phyloP scores from a whole-genome alignment of 2,329 filamentous ascomycete species.

The Coniochaeta sp. region DNA sequence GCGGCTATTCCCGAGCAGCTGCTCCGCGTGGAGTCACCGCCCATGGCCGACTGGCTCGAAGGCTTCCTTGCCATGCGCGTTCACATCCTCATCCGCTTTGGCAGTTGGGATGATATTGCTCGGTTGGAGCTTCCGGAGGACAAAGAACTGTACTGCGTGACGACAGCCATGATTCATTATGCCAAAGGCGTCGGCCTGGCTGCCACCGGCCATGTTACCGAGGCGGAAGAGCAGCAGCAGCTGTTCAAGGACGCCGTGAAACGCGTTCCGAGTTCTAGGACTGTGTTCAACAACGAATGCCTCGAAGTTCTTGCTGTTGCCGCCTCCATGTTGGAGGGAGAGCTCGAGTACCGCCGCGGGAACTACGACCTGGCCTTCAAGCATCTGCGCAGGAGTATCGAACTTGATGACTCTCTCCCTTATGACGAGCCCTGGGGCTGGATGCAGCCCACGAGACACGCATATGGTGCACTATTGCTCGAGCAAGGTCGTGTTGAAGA shows the following conservation, averaged over 20 bases:
- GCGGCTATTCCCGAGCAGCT: constrained; percentile 54
- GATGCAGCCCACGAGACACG: constrained; percentile 70
- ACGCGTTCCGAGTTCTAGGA: constrained; percentile 49
- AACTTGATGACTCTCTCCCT: constrained; percentile 53
- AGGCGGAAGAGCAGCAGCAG: constrained; percentile 39
- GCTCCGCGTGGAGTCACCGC: constrained; percentile 55
- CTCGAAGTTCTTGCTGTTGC: constrained; percentile 56
- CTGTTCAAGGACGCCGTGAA: constrained; percentile 44
- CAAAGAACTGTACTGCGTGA: constrained; percentile 55
- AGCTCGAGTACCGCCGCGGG: constrained; percentile 60
- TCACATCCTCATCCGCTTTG: constrained; percentile 67
- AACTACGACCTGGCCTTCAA: constrained; percentile 52
- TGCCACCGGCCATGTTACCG: constrained; percentile 42
- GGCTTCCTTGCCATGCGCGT: constrained; percentile 59
- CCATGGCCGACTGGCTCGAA: constrained; percentile 76
- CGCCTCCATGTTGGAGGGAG: constrained; percentile 62
- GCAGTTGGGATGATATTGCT: constrained; percentile 61
- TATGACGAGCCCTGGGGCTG: constrained; percentile 74
- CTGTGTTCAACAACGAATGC: constrained; percentile 62
- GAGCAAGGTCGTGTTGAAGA: constrained; percentile 55
- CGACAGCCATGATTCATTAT: constrained; percentile 61
- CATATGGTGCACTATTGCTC: constrained; percentile 60
- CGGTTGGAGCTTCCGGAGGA: constrained; percentile 49
- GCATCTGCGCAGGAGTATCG: constrained; percentile 48
- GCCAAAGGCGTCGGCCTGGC: constrained; percentile 61